These are phyloP conservation scores for Mrakia frigida DNA, from an alignment of 768 basidiomycete genomes.

Conservation along the genomic window DNA sequence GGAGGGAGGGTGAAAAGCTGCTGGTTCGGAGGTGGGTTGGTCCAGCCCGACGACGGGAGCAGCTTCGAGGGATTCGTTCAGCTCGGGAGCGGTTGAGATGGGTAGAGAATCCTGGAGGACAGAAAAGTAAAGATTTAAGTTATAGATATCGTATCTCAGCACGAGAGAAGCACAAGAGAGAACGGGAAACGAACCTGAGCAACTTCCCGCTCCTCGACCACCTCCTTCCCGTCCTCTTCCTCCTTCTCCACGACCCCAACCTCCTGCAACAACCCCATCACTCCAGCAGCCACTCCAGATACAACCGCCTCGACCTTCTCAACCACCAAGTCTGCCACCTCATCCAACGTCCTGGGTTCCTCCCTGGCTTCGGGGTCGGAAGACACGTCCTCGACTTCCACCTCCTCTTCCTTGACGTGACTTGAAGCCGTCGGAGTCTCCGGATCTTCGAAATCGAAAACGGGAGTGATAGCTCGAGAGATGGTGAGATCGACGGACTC, in stretches of 20 bases:
- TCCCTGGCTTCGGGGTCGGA: neutral
- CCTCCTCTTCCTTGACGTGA: neutral
- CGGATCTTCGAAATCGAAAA: too few species aligned
- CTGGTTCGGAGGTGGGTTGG: neutral
- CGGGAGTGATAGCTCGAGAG: too few species aligned
- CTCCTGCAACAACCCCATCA: neutral
- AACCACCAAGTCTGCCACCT: neutral
- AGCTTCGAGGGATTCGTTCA: neutral
- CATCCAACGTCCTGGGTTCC: neutral
- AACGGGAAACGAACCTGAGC: neutral
- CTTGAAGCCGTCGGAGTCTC: neutral
- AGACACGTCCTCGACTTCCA: too few species aligned
- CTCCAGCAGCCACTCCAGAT: neutral
- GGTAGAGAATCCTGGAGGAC: neutral
- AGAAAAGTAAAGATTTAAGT: neutral
- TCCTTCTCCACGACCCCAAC: neutral
- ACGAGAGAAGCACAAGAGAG: too few species aligned
- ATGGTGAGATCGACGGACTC: too few species aligned
- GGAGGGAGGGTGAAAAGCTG: neutral
- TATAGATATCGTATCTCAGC: too few species aligned
- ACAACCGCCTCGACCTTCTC: neutral
- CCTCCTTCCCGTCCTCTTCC: neutral
- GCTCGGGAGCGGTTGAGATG: neutral
- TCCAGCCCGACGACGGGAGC: neutral
- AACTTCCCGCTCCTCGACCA: neutral